These are phyloP conservation scores for Plasmodium gallinaceum DNA, from an alignment of 169 alveolate species.

Conservation along the genomic window DNA sequence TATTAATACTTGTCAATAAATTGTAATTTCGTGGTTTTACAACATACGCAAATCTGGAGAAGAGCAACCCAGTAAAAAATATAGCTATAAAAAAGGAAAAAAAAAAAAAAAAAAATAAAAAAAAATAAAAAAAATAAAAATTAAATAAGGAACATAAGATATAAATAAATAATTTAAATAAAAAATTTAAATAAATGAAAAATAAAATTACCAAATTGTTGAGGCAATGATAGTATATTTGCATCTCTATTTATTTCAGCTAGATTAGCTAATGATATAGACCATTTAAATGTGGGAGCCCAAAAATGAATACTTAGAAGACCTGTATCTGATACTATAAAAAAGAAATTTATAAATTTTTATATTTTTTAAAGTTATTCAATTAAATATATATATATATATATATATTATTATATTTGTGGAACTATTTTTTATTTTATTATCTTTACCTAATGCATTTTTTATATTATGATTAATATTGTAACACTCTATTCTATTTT, in stretches of 20 bases:
- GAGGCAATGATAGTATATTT: slow-evolving; percentile 90
- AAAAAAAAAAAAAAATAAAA: neutral
- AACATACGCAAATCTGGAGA: slow-evolving; percentile 51
- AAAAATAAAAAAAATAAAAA: neutral
- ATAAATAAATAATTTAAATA: neutral
- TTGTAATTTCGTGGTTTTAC: slow-evolving; percentile 60
- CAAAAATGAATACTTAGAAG: slow-evolving; percentile 95
- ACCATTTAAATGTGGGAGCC: slow-evolving; percentile 96
- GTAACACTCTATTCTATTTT: slow-evolving; percentile 36
- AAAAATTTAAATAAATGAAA: neutral
- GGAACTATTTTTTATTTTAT: neutral
- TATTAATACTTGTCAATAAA: slow-evolving; percentile 47
- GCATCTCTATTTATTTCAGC: slow-evolving; percentile 91
- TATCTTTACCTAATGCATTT: slow-evolving; percentile 45
- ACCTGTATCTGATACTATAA: slow-evolving; percentile 86
- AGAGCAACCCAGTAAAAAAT: slow-evolving; percentile 53
- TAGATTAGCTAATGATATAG: slow-evolving; percentile 92
- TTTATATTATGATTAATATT: slow-evolving; percentile 55
- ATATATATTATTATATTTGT: neutral
- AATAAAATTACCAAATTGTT: slow-evolving; percentile 87
- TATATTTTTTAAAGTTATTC: neutral
- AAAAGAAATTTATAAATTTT: neutral
- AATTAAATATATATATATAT: neutral
- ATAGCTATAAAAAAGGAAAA: slow-evolving; percentile 26
- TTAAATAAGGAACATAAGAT: neutral